Evolutionary conservation across 1,284 basidiomycete genomes (phyloP), one percentile per base, ranked within the genome.

Genomic region (Cryptococcus jaspeensis): DNA sequence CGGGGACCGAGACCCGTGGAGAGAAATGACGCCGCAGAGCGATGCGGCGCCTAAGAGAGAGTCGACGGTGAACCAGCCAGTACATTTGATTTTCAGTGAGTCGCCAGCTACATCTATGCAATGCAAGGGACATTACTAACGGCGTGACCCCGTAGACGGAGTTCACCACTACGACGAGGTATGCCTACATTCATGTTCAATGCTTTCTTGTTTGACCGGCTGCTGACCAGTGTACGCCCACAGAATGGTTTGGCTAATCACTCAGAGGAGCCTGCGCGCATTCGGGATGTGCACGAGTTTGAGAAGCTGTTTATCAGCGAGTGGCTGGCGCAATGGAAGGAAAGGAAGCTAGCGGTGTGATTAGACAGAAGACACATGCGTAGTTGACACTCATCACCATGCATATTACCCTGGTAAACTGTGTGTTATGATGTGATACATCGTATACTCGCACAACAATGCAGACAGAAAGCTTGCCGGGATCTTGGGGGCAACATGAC

Each of bases 121-220:
- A 35, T 4, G 16, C 16, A 8, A 51, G 32, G 23, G 18, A 8
- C 13, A 7, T 39, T n/a, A 42, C 42, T 55, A 25, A 66, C 42
- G 62, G 56, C 57, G 65, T 58, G 61, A 66, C 68, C 22, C 45
- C 46, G 48, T 61, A 90, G 88, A 84, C 57, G 91, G 83, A 18
- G 89, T 94, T 2, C 92, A 96, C 72, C 92, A 95, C 69, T 95
- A 87, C 68, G 92, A 95, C 66, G 90, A 76, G 64, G 72, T 74
- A 43, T 59, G 67, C 50, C 16, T 35, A 28, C 23, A 7, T 6
- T 13, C 16, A 44, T 28, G 28, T 15, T 20, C 35, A 2, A 2
- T 52, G 22, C 8, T 15, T 20, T 12, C n/a, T 38, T 32, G 28
- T 32, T 9, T 32, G 9, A n/a, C n/a, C n/a, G 16, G 16, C 36